A percentile compares a stretch with the other conserved stretches of the same genome.
phyloP scores from a whole-genome alignment of 805 yeast genomes.

The Saccharomyces paradoxus region DNA sequence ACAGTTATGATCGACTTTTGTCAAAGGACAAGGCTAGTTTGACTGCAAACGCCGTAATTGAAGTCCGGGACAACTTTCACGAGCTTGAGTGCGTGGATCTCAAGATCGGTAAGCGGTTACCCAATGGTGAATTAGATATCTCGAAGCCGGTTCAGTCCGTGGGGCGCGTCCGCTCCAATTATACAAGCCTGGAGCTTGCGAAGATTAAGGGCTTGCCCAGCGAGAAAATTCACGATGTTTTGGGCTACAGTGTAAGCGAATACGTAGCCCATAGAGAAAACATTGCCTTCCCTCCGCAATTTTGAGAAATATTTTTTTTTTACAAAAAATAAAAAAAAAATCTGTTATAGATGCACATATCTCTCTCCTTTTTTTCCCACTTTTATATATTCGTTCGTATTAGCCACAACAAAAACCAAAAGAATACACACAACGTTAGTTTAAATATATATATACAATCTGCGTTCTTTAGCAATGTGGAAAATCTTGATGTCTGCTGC shows the following conservation, averaged over 20 bases:
- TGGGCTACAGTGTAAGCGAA: constrained; percentile 66
- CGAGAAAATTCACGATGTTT: constrained; percentile 55
- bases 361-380: not conserved
- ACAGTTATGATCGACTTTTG: constrained; percentile 80
- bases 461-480: not conserved
- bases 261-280: constrained; percentile 85
- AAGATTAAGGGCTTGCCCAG: constrained; percentile 80
- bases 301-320: not conserved
- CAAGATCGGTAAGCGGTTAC: constrained; percentile 40
- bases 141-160: constrained; percentile 40
- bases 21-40: constrained; percentile 83
- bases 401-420: not conserved
- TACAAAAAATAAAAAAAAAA: not conserved
- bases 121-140: constrained; percentile 34
- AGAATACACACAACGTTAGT: constrained; percentile 14
- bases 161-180: constrained; percentile 90
- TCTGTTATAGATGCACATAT: not conserved
- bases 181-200: constrained; percentile 67
- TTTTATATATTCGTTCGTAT: not conserved
- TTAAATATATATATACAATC: constrained; percentile 1
- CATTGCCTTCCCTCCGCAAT: constrained; percentile 60
- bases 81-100: constrained; percentile 83
- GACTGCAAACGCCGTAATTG: constrained; percentile 85
- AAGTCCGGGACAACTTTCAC: constrained; percentile 72
- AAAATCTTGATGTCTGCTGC: not conserved